Percentiles rank a stretch among this genome's conserved stretches.
These are phyloP conservation scores for Boletus fagicola DNA, from an alignment of 768 basidiomycete genomes.

Conservation along the genomic window DNA sequence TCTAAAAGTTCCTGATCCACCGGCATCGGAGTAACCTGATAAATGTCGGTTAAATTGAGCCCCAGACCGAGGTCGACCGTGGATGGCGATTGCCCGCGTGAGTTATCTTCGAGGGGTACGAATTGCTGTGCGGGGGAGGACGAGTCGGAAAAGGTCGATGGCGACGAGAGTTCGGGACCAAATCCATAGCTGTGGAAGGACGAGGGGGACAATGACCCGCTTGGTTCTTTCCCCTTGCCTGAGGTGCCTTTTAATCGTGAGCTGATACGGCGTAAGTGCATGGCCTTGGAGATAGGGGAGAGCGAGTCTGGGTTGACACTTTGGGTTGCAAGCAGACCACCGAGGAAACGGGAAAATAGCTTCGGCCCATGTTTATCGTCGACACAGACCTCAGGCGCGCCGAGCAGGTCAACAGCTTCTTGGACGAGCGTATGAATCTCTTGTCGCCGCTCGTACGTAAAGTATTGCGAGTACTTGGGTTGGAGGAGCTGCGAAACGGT, in stretches of 20 bases:
- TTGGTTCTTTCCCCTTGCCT: constrained; percentile 15
- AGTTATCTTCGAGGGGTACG: constrained; percentile 40
- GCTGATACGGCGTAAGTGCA: constrained; percentile 20
- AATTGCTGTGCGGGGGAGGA: constrained; percentile 35
- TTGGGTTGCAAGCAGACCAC: constrained; percentile 63
- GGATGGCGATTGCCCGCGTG: constrained; percentile 12
- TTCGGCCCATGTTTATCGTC: constrained; percentile 82
- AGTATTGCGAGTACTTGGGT: constrained; percentile 64
- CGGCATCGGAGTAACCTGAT: constrained; percentile 46
- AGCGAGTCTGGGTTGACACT: constrained; percentile 32
- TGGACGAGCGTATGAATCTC: constrained; percentile 66
- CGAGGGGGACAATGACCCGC: constrained; percentile 1
- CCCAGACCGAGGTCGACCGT: constrained; percentile 5
- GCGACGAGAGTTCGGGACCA: constrained; percentile 23
- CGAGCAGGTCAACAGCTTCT: constrained; percentile 63
- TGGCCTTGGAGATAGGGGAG: constrained; percentile 18
- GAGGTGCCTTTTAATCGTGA: constrained; percentile 10
- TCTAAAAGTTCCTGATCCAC: constrained; percentile 62
- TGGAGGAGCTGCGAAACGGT: constrained; percentile 58
- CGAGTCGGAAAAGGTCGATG: constrained; percentile 37
- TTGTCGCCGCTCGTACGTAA: constrained; percentile 54
- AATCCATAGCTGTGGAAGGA: neutral
- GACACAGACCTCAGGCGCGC: constrained; percentile 67
- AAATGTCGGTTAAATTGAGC: constrained; percentile 38
- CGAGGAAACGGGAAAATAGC: constrained; percentile 77